A percentile compares a stretch with the other conserved stretches of the same genome.
phyloP scores from a whole-genome alignment of 768 basidiomycete species.

The Rhizopogon vulgaris region DNA sequence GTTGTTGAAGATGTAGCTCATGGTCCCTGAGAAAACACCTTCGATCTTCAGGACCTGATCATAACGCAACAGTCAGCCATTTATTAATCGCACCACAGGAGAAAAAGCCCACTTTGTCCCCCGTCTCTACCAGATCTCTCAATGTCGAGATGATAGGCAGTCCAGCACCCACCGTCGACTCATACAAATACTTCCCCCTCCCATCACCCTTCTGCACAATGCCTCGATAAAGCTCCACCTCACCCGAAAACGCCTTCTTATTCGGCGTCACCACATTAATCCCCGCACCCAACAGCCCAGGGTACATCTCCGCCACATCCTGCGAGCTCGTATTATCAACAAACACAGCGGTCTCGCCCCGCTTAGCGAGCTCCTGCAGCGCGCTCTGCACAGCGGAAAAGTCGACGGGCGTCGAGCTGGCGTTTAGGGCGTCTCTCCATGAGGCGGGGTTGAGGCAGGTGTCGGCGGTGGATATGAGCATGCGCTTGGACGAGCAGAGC shows the following conservation, averaged over 20 bases:
- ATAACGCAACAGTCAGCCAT: neutral
- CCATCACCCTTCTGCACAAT: constrained; percentile 57
- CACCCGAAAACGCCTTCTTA: constrained; percentile 91
- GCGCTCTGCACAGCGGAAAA: constrained; percentile 34
- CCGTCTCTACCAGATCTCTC: constrained; percentile 87
- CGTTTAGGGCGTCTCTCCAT: constrained; percentile 46
- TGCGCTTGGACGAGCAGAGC: constrained; percentile 60
- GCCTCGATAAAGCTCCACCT: constrained; percentile 55
- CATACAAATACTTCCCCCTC: constrained; percentile 69
- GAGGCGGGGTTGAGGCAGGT: constrained; percentile 30
- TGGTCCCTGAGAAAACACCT: constrained; percentile 95
- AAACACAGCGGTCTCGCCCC: constrained; percentile 52
- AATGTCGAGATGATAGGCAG: constrained; percentile 88
- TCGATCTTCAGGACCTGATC: constrained; percentile 81
- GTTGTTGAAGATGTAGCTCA: constrained; percentile 99
- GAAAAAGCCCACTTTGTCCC: constrained; percentile 64
- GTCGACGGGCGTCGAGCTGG: constrained; percentile 28
- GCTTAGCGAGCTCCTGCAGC: constrained; percentile 39
- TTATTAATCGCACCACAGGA: constrained; percentile 3
- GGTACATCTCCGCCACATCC: constrained; percentile 74
- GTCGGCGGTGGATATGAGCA: constrained; percentile 47
- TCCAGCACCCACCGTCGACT: constrained; percentile 94
- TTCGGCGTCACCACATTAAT: constrained; percentile 93
- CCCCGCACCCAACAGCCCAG: constrained; percentile 69
- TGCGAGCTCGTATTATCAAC: constrained; percentile 94